Percentiles rank a stretch among this genome's conserved stretches.
Evolutionary conservation across 768 basidiomycete genomes (phyloP).

Genomic region (Naematelia aurantialba): DNA sequence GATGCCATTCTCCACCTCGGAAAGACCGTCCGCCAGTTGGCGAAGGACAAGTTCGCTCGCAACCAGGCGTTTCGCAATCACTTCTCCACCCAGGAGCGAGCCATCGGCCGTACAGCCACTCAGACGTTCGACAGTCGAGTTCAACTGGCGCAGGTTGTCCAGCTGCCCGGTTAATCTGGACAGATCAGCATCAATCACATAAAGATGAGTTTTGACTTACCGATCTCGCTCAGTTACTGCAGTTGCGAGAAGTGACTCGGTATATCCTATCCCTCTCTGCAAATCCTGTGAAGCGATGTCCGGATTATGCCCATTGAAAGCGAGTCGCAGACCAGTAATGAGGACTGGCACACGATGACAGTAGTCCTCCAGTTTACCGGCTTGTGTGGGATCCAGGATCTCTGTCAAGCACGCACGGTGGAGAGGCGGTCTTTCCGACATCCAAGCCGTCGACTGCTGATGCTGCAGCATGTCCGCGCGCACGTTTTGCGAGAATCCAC

Average conservation of each 20-base stretch:
- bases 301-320: constrained; percentile 66
- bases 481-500: constrained; percentile 68
- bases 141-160: constrained; percentile 6
- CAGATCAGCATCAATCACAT: neutral
- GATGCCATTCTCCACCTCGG: constrained; percentile 29
- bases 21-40: constrained; percentile 15
- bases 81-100: constrained; percentile 17
- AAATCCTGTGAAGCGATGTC: constrained; percentile 86
- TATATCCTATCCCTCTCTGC: constrained; percentile 68
- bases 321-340: constrained; percentile 64
- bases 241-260: constrained; percentile 72
- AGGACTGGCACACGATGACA: constrained; percentile 58
- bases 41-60: constrained; percentile 2
- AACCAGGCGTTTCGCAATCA: neutral
- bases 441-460: constrained; percentile 39
- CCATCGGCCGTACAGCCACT: neutral
- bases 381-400: constrained; percentile 1
- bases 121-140: constrained; percentile 6
- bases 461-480: constrained; percentile 65
- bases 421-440: constrained; percentile 27
- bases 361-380: constrained; percentile 33
- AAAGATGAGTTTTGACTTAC: constrained; percentile 55
- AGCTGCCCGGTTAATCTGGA: constrained; percentile 10
- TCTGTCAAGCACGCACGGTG: constrained; percentile 10
- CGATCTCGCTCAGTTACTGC: constrained; percentile 62